phyloP scores from a whole-genome alignment of 2,329 filamentous ascomycete species.

The Xylaria sp. region DNA sequence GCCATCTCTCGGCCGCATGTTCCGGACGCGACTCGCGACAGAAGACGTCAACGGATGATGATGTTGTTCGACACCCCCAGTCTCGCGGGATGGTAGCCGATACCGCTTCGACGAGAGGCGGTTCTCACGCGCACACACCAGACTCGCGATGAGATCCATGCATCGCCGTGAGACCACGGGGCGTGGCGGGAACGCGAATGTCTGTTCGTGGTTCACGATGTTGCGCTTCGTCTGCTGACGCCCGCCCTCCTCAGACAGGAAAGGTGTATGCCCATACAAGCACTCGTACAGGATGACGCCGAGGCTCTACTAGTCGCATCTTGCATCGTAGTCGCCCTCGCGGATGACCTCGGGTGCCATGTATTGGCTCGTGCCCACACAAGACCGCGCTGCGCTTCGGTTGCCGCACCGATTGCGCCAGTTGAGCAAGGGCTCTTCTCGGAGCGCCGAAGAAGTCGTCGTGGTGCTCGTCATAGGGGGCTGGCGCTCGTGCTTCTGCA shows the following conservation, averaged over 20 bases:
- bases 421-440: constrained; percentile 66
- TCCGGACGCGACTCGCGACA: constrained; percentile 45
- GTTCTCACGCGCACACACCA: constrained; percentile 78
- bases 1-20: constrained; percentile 46
- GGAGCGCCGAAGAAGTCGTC: constrained; percentile 22
- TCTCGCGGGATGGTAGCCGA: constrained; percentile 60
- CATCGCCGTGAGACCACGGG: constrained; percentile 75
- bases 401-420: constrained; percentile 78
- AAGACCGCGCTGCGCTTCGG: constrained; percentile 80
- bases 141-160: constrained; percentile 77
- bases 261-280: constrained; percentile 90
- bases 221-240: constrained; percentile 86
- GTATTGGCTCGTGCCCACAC: constrained; percentile 96
- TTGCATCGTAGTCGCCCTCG: constrained; percentile 85
- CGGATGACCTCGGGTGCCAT: constrained; percentile 96
- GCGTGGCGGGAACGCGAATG: constrained; percentile 76
- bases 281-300: constrained; percentile 96
- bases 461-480: constrained; percentile 32
- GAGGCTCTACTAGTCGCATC: constrained; percentile 98
- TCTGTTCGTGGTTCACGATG: constrained; percentile 78
- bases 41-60: constrained; percentile 40
- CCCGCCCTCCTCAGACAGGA: constrained; percentile 77
- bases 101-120: constrained; percentile 84
- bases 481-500: constrained; percentile 55
- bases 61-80: constrained; percentile 49